Conservation (phyloP, 768 basidiomycete species). For the Auricularia auricula-judae region DNA sequence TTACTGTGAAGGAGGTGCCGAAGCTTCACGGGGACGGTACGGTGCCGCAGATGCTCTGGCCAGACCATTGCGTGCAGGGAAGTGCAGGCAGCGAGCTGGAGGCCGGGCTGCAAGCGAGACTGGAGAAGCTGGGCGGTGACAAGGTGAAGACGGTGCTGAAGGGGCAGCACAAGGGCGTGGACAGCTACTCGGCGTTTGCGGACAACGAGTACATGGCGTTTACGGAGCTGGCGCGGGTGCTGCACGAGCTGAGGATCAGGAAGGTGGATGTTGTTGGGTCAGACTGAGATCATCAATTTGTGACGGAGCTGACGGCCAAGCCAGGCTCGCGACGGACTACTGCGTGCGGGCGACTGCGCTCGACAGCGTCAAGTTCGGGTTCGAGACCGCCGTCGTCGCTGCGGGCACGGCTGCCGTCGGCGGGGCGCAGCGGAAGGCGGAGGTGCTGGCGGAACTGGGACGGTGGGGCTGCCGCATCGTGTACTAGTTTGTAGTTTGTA, state of each 20-base stretch:
- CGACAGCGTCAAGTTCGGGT: slow-evolving; percentile 39
- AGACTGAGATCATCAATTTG: neutral
- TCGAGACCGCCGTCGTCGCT: slow-evolving; percentile 20
- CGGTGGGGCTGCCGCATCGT: neutral
- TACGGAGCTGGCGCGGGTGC: slow-evolving; percentile 35
- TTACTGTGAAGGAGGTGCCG: slow-evolving; percentile 25
- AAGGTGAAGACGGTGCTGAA: slow-evolving; percentile 19
- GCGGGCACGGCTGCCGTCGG: slow-evolving; percentile 14
- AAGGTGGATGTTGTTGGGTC: slow-evolving; percentile 50
- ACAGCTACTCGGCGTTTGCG: slow-evolving; percentile 74
- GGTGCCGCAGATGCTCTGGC: slow-evolving; percentile 59
- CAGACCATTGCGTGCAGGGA: slow-evolving; percentile 62
- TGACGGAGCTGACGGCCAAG: neutral
- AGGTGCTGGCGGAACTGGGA: neutral
- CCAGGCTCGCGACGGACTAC: slow-evolving; percentile 58
- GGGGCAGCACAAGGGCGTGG: slow-evolving; percentile 48
- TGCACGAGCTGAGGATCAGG: slow-evolving; percentile 34
- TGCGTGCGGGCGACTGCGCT: slow-evolving; percentile 56
- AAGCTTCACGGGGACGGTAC: slow-evolving; percentile 12
- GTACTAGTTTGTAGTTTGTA: neutral
- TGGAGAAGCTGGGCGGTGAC: slow-evolving; percentile 20
- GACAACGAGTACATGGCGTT: slow-evolving; percentile 40
- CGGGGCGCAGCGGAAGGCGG: neutral
- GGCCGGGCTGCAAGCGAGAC: slow-evolving; percentile 36
- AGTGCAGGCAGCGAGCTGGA: slow-evolving; percentile 53